Evolutionary conservation across 441 rosid genomes (phyloP), one percentile per base, ranked within the genome.

Genomic region (Aleurites moluccanus): DNA sequence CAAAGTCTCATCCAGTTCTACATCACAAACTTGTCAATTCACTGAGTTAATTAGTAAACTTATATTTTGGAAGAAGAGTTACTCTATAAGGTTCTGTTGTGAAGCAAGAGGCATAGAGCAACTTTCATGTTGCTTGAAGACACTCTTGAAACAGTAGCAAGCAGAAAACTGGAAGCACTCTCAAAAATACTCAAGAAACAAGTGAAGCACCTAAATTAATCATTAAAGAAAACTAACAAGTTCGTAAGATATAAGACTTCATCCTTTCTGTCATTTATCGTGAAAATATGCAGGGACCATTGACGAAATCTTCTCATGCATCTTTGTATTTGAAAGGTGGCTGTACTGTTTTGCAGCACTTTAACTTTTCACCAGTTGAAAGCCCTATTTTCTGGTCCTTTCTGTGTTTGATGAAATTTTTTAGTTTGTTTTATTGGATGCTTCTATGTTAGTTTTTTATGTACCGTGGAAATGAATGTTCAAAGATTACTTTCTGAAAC

Each of bases 21-120:
- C 59, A 63, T 74, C 38, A 69, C 55, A n/a, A 77, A 44, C 55
- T 65, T 62, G 61, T 62, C 18, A 52, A 49, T 63, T 77, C 16
- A 38, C 63, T 79, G 23, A 28, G 67, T 71, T 11, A 40, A 52
- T 40, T 7, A 42, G 47, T 42, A 42, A 47, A 47, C 2, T 47
- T 47, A 9, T 13, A 10, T 14, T 47, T 47, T 47, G 2, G 16
- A 14, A 47, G 70, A 72, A 67, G 61, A 27, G n/a, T 74, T 49
- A 42, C 64, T 40, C 21, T 45, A 18, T 61, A 50, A 69, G 61
- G 15, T 76, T 55, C 50, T 65, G 40, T 57, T n/a, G 0, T 1
- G 44, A 47, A 47, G 33, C 2, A 30, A 30, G 33, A 30, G 33
- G 2, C 33, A 30, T 30, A 30, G 33, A 30, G 33, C 33, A 30